Evolutionary conservation across 2,329 filamentous ascomycete species (phyloP).

Genomic region (Dothistroma septosporum): DNA sequence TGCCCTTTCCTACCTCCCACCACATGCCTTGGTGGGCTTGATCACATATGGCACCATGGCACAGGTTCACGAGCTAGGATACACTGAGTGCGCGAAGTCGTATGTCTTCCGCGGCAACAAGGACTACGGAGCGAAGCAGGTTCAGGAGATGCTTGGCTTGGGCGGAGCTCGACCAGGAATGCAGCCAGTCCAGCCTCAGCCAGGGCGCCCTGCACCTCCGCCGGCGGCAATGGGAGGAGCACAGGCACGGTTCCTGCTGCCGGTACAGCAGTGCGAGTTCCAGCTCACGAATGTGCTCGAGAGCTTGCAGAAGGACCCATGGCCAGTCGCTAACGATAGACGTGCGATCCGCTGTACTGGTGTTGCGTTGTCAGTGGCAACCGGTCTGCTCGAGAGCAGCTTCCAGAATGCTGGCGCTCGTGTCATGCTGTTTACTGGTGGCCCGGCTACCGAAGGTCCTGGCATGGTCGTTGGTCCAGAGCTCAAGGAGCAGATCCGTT

Average conservation of each 20-base stretch:
- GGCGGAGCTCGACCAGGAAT: conserved; percentile 64
- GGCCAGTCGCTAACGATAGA: conserved; percentile 92
- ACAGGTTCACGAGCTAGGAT: conserved; percentile 96
- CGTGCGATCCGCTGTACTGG: conserved; percentile 88
- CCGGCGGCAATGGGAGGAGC: conserved; percentile 71
- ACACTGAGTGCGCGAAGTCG: conserved; percentile 95
- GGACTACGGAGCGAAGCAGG: conserved; percentile 95
- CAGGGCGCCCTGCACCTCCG: conserved; percentile 64
- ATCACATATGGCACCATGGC: conserved; percentile 93
- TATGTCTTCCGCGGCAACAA: conserved; percentile 98
- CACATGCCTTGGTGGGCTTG: conserved; percentile 75
- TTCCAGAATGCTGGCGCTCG: conserved; percentile 94
- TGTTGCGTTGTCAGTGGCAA: conserved; percentile 91
- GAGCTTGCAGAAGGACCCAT: conserved; percentile 92
- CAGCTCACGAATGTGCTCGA: conserved; percentile 95
- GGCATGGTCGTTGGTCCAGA: conserved; percentile 96
- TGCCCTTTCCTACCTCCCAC: conserved; percentile 76
- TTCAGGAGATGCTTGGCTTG: conserved; percentile 98
- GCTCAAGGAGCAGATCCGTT: conserved; percentile 91
- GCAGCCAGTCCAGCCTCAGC: conserved; percentile 55
- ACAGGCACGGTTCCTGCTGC: conserved; percentile 84
- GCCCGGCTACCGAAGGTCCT: conserved; percentile 90
- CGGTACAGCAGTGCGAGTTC: conserved; percentile 93
- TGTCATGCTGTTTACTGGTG: conserved; percentile 96
- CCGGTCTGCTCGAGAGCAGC: conserved; percentile 85